These are phyloP conservation scores for Hura crepitans DNA, from an alignment of 441 rosid genomes.

Conservation along the genomic window DNA sequence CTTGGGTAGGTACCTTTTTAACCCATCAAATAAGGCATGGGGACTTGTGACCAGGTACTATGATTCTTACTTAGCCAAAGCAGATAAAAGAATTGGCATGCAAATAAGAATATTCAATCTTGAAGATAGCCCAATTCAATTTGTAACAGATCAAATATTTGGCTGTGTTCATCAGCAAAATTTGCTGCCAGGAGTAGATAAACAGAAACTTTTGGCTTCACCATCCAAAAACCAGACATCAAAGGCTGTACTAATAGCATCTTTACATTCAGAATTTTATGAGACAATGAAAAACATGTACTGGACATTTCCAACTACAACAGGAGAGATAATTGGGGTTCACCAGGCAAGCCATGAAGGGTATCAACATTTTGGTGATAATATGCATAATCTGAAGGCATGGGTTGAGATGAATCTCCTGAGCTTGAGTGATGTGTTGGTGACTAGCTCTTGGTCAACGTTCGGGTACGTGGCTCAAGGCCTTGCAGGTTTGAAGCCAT, in stretches of 20 bases:
- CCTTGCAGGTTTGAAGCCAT: slow-evolving; percentile 25
- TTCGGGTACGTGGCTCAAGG: slow-evolving; percentile 35
- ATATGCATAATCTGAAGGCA: slow-evolving; percentile 31
- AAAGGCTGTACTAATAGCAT: slow-evolving; percentile 10
- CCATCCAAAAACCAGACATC: background rate
- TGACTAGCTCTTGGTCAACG: slow-evolving; percentile 31
- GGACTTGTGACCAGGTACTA: slow-evolving; percentile 57
- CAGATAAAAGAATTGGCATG: slow-evolving; percentile 56
- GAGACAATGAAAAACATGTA: slow-evolving; percentile 6
- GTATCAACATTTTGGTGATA: slow-evolving; percentile 17
- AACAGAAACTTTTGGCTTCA: slow-evolving; percentile 15
- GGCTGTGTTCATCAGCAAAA: slow-evolving; percentile 38
- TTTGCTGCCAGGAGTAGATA: slow-evolving; percentile 37
- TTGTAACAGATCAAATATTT: slow-evolving; percentile 47
- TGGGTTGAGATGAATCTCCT: slow-evolving; percentile 33
- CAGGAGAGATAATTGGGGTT: slow-evolving; percentile 23
- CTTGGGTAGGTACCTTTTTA: slow-evolving; percentile 62
- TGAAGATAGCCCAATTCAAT: slow-evolving; percentile 41
- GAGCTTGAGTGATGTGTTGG: slow-evolving; percentile 26
- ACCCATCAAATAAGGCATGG: slow-evolving; percentile 65
- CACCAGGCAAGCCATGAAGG: slow-evolving; percentile 30
- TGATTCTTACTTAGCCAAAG: slow-evolving; percentile 50
- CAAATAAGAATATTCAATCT: slow-evolving; percentile 40
- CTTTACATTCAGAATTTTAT: slow-evolving; percentile 9
- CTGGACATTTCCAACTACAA: slow-evolving; percentile 21